A percentile compares a stretch with the other conserved stretches of the same genome.
These are phyloP conservation scores for Inga oerstediana DNA, from an alignment of 306 rosid species.

Conservation along the genomic window DNA sequence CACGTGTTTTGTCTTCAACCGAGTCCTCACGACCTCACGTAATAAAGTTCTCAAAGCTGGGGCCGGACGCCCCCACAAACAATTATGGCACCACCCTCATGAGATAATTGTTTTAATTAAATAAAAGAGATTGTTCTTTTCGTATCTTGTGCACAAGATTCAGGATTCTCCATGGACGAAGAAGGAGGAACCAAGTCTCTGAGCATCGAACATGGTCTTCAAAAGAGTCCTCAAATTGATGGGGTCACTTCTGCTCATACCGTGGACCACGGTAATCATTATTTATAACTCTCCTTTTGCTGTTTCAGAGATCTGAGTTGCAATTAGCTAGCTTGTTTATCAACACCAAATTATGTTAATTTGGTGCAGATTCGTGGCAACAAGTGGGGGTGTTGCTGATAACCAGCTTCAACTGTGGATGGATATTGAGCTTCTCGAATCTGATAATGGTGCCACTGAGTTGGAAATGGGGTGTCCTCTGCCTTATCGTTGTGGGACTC, in stretches of 20 bases:
- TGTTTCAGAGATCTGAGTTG: neutral
- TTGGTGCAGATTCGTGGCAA: slow-evolving; percentile 61
- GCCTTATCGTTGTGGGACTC: slow-evolving; percentile 51
- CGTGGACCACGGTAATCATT: slow-evolving; percentile 44
- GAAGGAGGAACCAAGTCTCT: slow-evolving; percentile 30
- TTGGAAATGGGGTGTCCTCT: slow-evolving; percentile 63
- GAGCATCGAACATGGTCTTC: slow-evolving; percentile 41
- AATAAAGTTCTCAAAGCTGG: neutral
- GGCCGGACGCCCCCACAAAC: neutral
- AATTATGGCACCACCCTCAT: neutral
- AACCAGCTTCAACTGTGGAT: slow-evolving; percentile 58
- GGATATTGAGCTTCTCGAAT: slow-evolving; percentile 56
- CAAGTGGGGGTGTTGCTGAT: slow-evolving; percentile 68
- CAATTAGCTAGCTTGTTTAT: neutral
- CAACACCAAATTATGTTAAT: neutral
- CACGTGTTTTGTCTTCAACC: neutral
- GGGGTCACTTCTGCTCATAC: slow-evolving; percentile 55
- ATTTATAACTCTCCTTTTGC: neutral
- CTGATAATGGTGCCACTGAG: slow-evolving; percentile 59
- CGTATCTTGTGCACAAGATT: neutral
- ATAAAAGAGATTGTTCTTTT: neutral
- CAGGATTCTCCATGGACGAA: slow-evolving; percentile 42
- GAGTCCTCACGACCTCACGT: neutral
- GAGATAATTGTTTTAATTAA: neutral
- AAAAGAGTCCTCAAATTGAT: slow-evolving; percentile 14